A percentile compares a stretch with the other conserved stretches of the same genome.
phyloP scores from a whole-genome alignment of 495 filamentous ascomycete species.

The Cercophora samala region DNA sequence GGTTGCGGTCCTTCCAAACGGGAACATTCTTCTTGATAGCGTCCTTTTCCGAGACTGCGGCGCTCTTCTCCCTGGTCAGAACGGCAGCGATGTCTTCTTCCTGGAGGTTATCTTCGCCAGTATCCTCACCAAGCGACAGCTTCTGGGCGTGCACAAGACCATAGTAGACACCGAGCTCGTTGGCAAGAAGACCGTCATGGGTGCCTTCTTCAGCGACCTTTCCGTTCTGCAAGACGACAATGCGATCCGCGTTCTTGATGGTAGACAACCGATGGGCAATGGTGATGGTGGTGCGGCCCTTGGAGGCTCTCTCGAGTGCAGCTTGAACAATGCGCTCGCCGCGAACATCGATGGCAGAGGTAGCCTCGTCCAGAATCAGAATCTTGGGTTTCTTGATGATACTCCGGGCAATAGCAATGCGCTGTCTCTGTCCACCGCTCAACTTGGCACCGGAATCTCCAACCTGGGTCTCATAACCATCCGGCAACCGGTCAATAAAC shows the following conservation, averaged over 20 bases:
- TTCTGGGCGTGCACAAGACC: constrained; percentile 53
- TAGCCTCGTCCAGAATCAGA: constrained; percentile 79
- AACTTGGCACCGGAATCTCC: constrained; percentile 51
- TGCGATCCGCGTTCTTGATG: constrained; percentile 67
- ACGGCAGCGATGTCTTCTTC: constrained; percentile 42
- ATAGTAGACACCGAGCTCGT: constrained; percentile 52
- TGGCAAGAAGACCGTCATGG: constrained; percentile 59
- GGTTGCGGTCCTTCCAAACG: constrained; percentile 35
- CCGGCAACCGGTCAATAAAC: constrained; percentile 60
- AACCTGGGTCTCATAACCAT: constrained; percentile 56
- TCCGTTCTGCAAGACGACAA: constrained; percentile 63
- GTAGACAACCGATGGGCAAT: constrained; percentile 71
- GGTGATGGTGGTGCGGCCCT: constrained; percentile 73
- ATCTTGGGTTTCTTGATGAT: constrained; percentile 72
- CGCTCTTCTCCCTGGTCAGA: constrained; percentile 48
- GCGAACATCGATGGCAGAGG: constrained; percentile 69
- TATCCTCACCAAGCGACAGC: constrained; percentile 39
- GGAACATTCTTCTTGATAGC: constrained; percentile 20
- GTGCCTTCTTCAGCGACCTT: constrained; percentile 63
- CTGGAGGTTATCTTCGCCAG: constrained; percentile 27
- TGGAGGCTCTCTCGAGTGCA: constrained; percentile 62
- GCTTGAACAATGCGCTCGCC: constrained; percentile 69
- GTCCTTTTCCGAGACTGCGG: constrained; percentile 34
- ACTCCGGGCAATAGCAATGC: constrained; percentile 69
- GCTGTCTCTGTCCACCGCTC: constrained; percentile 57